phyloP scores from a whole-genome alignment of 2,329 filamentous ascomycete species.

The Nigrospora oryzae region DNA sequence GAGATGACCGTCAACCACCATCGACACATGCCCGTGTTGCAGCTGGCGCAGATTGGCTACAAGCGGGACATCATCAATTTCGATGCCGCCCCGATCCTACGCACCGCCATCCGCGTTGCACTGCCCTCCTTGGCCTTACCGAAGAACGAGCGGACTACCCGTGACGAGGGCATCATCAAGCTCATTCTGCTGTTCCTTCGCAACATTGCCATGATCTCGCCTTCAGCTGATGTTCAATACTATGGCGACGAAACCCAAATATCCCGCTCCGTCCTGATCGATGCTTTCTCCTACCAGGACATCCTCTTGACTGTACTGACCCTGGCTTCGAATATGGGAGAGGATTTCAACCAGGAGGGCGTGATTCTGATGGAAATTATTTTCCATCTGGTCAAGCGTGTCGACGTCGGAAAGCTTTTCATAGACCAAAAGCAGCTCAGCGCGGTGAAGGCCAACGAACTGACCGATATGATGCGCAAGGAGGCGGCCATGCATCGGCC shows the following conservation, averaged over 20 bases:
- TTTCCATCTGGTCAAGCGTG: constrained; percentile 86
- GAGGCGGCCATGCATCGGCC: constrained; percentile 77
- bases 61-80: constrained; percentile 84
- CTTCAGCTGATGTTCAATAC: constrained; percentile 61
- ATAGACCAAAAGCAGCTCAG: constrained; percentile 68
- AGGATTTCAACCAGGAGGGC: constrained; percentile 87
- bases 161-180: constrained; percentile 90
- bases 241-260: constrained; percentile 88
- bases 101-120: constrained; percentile 71
- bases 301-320: constrained; percentile 80
- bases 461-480: constrained; percentile 67
- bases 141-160: constrained; percentile 62
- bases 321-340: constrained; percentile 83
- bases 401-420: constrained; percentile 78
- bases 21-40: constrained; percentile 80
- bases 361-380: constrained; percentile 84
- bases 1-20: constrained; percentile 90
- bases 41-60: constrained; percentile 81
- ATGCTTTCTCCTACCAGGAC: constrained; percentile 84
- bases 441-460: constrained; percentile 62
- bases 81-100: constrained; percentile 67
- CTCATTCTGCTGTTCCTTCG: constrained; percentile 82
- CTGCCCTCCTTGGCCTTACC: constrained; percentile 79
- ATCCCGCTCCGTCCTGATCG: constrained; percentile 78
- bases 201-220: constrained; percentile 79